Base-by-base conservation (phyloP, 2,329 filamentous ascomycete genomes). In the Aspergillus pseudoviridinutans region DNA sequence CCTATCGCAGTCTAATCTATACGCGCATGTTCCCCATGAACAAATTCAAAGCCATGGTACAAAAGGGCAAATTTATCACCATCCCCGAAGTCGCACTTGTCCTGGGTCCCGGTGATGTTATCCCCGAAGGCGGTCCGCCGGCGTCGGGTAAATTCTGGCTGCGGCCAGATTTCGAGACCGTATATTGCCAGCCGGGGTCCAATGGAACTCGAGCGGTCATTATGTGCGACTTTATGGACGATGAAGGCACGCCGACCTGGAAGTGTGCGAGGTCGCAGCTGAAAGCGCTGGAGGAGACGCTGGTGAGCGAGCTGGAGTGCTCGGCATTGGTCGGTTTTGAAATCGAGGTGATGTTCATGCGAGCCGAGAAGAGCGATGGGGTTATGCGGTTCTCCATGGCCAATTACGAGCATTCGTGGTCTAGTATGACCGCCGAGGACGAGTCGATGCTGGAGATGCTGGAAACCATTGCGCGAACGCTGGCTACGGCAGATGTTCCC, bases 331-430 rank as follows among this genome's bases (percentile, higher is more conserved):
- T 91, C 6, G 90, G 90, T 0, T 92, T 92, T 62, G 90, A 93
- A 70, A 83, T 92, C 42, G 89, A 92, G 71, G 82, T 92, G 25
- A 79, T 88, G 1, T 85, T 92, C 59, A 76, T 91, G 60, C 29
- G 29, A 78, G 79, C 42, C 79, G 79, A 24, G 67, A 73, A 44
- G 58, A 68, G 10, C 61, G 68, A 29, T 57, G 68, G 1, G 68
- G 69, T 2, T 59, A 75, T 55, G 64, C 74, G 1, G 75, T 86
- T 0, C 66, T 80, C 20, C 81, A 80, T 4, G 77, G 82, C 0
- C n/a, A 56, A 52, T 10, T 47, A 50, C 35, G 87, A 91, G 64
- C 83, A 84, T 1, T 50, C 57, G 10, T 91, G 87, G 87, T 84
- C 83, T 0, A 80, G 82, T 4, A 78, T 85, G 9, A 80, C 84